Conservation (phyloP, 306 rosid genomes). For the Castanospermum australe region DNA sequence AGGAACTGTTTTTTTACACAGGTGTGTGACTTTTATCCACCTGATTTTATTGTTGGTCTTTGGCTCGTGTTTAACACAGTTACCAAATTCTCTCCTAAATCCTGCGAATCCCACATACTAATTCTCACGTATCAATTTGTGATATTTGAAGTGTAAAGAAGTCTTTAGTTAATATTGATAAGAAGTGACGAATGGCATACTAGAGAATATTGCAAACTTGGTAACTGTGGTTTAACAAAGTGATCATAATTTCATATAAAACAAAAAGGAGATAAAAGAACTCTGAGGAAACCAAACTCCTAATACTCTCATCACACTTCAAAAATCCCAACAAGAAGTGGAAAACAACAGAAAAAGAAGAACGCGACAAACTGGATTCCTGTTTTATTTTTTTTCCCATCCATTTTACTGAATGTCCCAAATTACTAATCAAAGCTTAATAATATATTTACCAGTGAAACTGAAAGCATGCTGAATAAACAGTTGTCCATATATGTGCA, state of each 20-base stretch:
- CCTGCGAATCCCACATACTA: too few species aligned
- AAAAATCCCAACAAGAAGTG: background rate
- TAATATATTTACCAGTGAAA: background rate
- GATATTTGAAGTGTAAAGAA: too few species aligned
- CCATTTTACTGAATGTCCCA: background rate
- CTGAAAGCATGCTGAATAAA: background rate
- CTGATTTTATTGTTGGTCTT: too few species aligned
- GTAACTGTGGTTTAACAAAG: too few species aligned
- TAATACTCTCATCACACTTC: background rate
- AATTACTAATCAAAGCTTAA: background rate
- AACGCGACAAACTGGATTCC: slow-evolving; percentile 2
- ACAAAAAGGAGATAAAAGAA: background rate
- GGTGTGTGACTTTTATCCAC: too few species aligned
- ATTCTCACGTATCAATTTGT: too few species aligned
- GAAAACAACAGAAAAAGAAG: background rate
- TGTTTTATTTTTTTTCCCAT: background rate
- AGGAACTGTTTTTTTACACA: too few species aligned
- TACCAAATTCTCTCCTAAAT: too few species aligned
- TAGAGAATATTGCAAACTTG: too few species aligned
- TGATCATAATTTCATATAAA: background rate
- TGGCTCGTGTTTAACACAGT: too few species aligned
- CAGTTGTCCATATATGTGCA: background rate
- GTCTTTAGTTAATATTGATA: too few species aligned
- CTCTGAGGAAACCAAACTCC: background rate
- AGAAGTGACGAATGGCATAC: too few species aligned